Base-by-base conservation (phyloP, 441 rosid genomes). In the Eutrema salsugineum region DNA sequence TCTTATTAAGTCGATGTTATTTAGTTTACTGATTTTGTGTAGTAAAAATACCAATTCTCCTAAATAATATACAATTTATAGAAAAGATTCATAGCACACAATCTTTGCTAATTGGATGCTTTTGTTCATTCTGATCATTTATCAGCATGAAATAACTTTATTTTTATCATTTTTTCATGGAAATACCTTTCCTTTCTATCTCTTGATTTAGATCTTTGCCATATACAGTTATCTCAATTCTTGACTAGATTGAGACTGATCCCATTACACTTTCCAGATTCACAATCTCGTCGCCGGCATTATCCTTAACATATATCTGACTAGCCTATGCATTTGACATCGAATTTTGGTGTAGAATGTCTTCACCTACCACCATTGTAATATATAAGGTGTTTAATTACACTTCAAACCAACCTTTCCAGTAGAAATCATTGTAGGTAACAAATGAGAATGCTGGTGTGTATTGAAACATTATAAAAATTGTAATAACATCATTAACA, bases 401-500 rank as follows among this genome's bases (percentile, higher is more conserved):
- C 7, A 24, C 32, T 24, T 14, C 17, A 0, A n/a, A 54, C 59
- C 11, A 51, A 5, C 6, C 39, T 28, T 16, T 32, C 14, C 9
- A 1, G 27, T 33, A 56, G 14, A 20, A 39, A 14, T 8, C 7
- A 24, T 1, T 61, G 2, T 42, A 40, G 49, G 20, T 15, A 44
- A 24, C 17, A 7, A 44, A 51, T 27, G 42, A 50, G 33, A 22
- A 36, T 24, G 11, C 36, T 49, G 20, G 11, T 28, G 57, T 48
- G 62, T 51, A 58, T 12, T 40, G 33, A 53, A 62, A 72, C 46
- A 62, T 43, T 6, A 55, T 55, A 64, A 49, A 56, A 60, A 24
- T 5, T 9, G 17, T 38, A 20, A 62, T 5, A 56, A 56, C 42
- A 61, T 40, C 14, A 20, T 62, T 49, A 28, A 70, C 53, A 58